Base-by-base conservation (phyloP, 2,329 filamentous ascomycete species). In the Dothidotthia symphoricarpi region DNA sequence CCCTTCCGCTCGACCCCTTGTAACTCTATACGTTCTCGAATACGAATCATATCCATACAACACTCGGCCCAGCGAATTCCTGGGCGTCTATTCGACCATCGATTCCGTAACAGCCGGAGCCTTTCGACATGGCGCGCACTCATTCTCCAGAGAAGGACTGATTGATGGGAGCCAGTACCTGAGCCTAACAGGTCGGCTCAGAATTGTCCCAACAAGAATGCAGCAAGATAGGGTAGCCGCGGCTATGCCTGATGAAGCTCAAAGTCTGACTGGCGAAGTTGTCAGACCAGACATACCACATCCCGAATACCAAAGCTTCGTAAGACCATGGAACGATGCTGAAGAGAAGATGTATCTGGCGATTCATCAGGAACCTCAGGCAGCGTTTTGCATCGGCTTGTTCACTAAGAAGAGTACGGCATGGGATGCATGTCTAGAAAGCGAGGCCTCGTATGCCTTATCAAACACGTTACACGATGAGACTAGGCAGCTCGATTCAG, bases 361-460 rank as follows among this genome's bases (percentile, higher is more conserved):
- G 1, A 31, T 55, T 3, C 44, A 54, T 7, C 31, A 51, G 31
- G 45, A 40, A 3, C 50, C 50, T 7, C 32, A 36, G 8, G 33
- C 30, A 1, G 48, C 45, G 16, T 46, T 51, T 11, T 56, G 50
- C 31, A 41, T 59, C 5, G 52, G 53, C 0, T 14, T 53, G 1
- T 57, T 40, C 15, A 34, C 47, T 3, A 47, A 41, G 13, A 49
- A 49, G 27, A 44, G 30, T 24, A 19, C 54, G 16, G 53, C 53
- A 2, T 59, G 53, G 55, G 55, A 50, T 3, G 52, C 53, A 4
- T 59, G 52, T 27, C 28, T 59, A 13, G 56, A 59, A 15, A 43
- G 55, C 13, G 54, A 54, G 24, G 47, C 51, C 11, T 47, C 39
- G 41, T 51, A 47, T 14, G 47, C 41, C 6, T 22, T 40, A 14